Evolutionary conservation across 139 green algal genomes (phyloP), one percentile per base, ranked within the genome.

Genomic region (Zygnema cylindricum): DNA sequence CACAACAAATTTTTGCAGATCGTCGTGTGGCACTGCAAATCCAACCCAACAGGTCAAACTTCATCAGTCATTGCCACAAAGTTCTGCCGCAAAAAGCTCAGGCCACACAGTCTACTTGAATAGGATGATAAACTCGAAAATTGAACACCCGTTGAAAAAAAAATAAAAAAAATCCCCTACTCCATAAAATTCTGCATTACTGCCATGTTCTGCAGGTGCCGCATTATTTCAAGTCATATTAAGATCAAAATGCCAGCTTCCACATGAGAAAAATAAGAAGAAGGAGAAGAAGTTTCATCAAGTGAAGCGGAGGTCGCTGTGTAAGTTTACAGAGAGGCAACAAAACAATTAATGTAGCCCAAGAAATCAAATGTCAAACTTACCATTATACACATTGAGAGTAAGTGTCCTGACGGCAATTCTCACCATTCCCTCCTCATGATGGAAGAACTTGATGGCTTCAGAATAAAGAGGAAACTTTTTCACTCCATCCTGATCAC

Each of bases 321-420:
- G 57, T 25, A 73, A 73, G 57, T 25, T 73, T 25, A 30, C 25
- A 30, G n/a, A n/a, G n/a, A n/a, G n/a, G n/a, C n/a, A n/a, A n/a
- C n/a, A n/a, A n/a, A n/a, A n/a, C n/a, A n/a, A n/a, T n/a, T n/a
- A n/a, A n/a, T n/a, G n/a, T n/a, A n/a, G n/a, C n/a, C n/a, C n/a
- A n/a, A n/a, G n/a, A n/a, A n/a, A n/a, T n/a, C n/a, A n/a, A n/a
- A n/a, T 79, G 16, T 25, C 0, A 23, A 35, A 84, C 77, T 88
- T 77, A 92, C 88, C 84, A 39, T 76, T 94, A 91, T 97, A 99
- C 25, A 99, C 93, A 84, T 98, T 97, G 21, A 99, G 94, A 0
- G 97, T 98, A 11, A 99, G 91, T 0, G 97, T 99, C 39, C 97
- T 95, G 63, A 98, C 97, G 0, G 96, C 97, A 41, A 98, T 96